Evolutionary conservation across 1,139 yeast genomes (phyloP).

Genomic region (Saccharomyces pastorianus): DNA sequence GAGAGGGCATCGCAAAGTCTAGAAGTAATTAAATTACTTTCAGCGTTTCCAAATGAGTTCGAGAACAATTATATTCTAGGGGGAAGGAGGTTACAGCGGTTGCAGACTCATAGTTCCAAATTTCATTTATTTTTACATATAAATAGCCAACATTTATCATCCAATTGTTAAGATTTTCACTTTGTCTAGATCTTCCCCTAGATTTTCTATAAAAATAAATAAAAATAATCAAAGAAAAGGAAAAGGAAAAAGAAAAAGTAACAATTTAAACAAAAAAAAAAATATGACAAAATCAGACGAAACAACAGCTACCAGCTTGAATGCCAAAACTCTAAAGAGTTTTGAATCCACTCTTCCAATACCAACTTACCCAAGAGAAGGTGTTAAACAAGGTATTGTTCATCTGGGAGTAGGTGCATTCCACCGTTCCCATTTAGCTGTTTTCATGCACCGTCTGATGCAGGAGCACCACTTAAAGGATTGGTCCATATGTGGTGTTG

Average conservation of each 20-base stretch:
- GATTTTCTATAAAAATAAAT: not conserved
- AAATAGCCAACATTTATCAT: not conserved
- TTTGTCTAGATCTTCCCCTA: not conserved
- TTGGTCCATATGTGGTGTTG: conserved; percentile 8
- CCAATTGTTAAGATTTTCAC: not conserved
- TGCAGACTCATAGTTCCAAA: not conserved
- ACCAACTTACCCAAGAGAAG: conserved; percentile 8
- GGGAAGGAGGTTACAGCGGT: no score
- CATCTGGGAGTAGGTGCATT: conserved; percentile 8
- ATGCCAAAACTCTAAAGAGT: not conserved
- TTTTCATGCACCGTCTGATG: conserved; percentile 10
- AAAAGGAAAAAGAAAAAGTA: no score
- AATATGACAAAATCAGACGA: not conserved
- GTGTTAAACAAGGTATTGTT: conserved; percentile 7
- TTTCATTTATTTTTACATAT: not conserved
- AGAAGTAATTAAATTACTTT: not conserved
- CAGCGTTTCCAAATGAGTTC: not conserved
- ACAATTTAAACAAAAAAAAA: not conserved
- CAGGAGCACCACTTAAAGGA: conserved; percentile 5
- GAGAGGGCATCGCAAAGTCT: not conserved
- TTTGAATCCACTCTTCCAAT: not conserved
- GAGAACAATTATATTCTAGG: no score
- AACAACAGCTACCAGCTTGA: not conserved
- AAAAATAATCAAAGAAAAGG: no score
- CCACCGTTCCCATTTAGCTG: conserved; percentile 7